Conservation (phyloP, 495 filamentous ascomycete species). For the Hypomontagnella monticulosa region DNA sequence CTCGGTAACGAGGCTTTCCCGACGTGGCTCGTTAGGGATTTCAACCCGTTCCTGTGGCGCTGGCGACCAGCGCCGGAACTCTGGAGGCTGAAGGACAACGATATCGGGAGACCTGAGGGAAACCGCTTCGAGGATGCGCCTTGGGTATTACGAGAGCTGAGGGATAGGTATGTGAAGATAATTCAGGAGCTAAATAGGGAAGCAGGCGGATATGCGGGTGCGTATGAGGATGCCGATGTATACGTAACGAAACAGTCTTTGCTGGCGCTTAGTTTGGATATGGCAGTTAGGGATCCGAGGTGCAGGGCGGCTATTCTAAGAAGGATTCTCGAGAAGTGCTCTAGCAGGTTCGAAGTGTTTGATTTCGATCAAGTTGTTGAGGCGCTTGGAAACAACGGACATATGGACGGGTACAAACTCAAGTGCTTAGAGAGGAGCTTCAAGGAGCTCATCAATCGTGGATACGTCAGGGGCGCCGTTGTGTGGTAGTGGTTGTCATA, state of each 20-base stretch:
- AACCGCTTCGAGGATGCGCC: constrained; percentile 39
- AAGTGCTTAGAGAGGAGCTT: constrained; percentile 35
- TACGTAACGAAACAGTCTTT: constrained; percentile 41
- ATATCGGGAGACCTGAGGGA: background rate
- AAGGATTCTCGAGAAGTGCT: constrained; percentile 40
- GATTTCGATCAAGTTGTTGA: constrained; percentile 34
- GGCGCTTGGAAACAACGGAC: constrained; percentile 12
- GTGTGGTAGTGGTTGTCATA: constrained; percentile 23
- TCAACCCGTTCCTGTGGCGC: constrained; percentile 36
- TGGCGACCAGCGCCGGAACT: constrained; percentile 28
- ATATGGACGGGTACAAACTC: constrained; percentile 23
- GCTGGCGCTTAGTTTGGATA: constrained; percentile 33
- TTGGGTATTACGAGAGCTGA: constrained; percentile 34
- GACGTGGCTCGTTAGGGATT: constrained; percentile 39
- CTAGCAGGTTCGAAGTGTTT: constrained; percentile 28
- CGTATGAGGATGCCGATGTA: background rate
- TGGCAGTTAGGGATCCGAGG: constrained; percentile 34
- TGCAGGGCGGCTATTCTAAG: constrained; percentile 33
- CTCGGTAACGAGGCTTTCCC: constrained; percentile 36
- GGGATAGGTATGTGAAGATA: constrained; percentile 27
- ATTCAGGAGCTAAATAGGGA: constrained; percentile 15
- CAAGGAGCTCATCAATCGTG: constrained; percentile 34
- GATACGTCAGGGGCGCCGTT: constrained; percentile 37
- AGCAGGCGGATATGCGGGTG: background rate
- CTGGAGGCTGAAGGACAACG: constrained; percentile 19